These are phyloP conservation scores for Monosporozyma yasuniensis DNA, from an alignment of 805 yeast species.

Conservation along the genomic window DNA sequence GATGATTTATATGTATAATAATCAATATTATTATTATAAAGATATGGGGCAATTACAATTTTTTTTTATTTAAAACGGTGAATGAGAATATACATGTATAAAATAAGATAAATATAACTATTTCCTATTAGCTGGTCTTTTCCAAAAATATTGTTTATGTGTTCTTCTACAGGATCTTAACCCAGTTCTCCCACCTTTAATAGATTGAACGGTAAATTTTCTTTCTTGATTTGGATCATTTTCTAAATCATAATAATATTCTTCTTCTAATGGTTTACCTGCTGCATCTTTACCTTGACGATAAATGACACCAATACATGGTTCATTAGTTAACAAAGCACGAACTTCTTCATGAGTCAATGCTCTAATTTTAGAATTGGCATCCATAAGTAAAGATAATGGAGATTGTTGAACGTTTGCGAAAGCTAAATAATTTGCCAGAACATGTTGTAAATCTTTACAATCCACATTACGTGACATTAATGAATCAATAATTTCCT, in stretches of 20 bases:
- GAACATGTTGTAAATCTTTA: slow-evolving; percentile 50
- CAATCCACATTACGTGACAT: slow-evolving; percentile 33
- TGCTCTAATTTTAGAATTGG: slow-evolving; percentile 45
- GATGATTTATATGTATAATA: not conserved
- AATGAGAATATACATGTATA: no score
- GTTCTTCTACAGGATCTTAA: slow-evolving; percentile 86
- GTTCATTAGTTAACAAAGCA: slow-evolving; percentile 35
- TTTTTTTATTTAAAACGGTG: not conserved
- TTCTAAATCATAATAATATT: slow-evolving; percentile 83
- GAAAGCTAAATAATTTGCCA: slow-evolving; percentile 82
- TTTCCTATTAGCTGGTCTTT: slow-evolving; percentile 31
- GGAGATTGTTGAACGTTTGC: slow-evolving; percentile 86
- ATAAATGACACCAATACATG: slow-evolving; percentile 64
- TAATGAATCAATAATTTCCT: slow-evolving; percentile 6
- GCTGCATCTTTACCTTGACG: slow-evolving; percentile 95
- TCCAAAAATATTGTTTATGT: slow-evolving; percentile 66
- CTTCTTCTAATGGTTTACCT: slow-evolving; percentile 89
- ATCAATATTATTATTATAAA: no score
- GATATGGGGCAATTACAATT: not conserved
- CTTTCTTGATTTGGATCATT: slow-evolving; percentile 68
- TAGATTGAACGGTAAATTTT: slow-evolving; percentile 56
- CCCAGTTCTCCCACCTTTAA: slow-evolving; percentile 71
- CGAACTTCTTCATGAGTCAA: slow-evolving; percentile 40
- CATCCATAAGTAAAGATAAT: slow-evolving; percentile 53
- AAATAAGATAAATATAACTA: not conserved